These are phyloP conservation scores for Myxozyma sirexii DNA, from an alignment of 805 yeast species.

Conservation along the genomic window DNA sequence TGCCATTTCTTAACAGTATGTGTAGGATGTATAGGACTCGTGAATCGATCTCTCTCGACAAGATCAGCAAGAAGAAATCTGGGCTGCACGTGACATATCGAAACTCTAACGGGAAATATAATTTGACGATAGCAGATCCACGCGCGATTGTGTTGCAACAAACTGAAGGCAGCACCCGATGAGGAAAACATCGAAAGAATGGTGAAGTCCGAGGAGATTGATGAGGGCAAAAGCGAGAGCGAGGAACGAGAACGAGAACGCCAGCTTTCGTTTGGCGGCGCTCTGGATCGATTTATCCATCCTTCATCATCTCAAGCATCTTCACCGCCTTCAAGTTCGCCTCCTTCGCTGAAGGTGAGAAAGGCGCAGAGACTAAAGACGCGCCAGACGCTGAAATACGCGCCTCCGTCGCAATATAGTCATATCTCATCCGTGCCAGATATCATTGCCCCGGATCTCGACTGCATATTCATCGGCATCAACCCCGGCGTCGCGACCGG, in stretches of 20 bases:
- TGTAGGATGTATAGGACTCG: background rate
- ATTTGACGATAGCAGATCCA: no score
- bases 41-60: background rate
- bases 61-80: background rate
- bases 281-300: background rate
- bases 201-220: background rate
- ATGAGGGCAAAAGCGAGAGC: background rate
- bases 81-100: no score
- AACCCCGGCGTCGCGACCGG: conserved; percentile 73
- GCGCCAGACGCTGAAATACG: conserved; percentile 17
- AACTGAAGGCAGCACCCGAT: background rate
- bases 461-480: conserved; percentile 65
- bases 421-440: conserved; percentile 34
- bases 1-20: background rate
- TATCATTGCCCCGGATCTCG: conserved; percentile 39
- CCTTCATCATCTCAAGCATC: background rate
- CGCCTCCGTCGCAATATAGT: conserved; percentile 32
- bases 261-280: background rate
- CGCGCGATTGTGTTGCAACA: no score
- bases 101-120: no score
- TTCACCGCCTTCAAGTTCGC: no score
- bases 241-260: background rate
- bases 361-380: background rate
- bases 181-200: background rate
- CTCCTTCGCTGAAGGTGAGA: no score